Base-by-base conservation (phyloP, 202 grass and related monocot species). In the Carex arenaria region DNA sequence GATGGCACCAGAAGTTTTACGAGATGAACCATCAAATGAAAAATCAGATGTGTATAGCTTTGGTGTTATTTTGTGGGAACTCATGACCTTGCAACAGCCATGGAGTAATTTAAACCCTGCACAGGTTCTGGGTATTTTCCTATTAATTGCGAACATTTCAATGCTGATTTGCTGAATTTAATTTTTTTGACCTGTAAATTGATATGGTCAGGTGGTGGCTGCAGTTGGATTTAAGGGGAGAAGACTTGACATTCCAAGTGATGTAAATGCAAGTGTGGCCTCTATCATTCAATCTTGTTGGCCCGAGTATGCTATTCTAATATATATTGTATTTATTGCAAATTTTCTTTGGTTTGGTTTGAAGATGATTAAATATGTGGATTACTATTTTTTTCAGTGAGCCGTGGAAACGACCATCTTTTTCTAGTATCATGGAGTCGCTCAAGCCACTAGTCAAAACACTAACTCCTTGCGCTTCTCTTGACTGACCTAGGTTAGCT, bases 31-130 rank as follows among this genome's bases (percentile, higher is more conserved):
- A 59, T 94, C 91, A 67, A 97, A 97, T 84, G 94, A 97, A 85
- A 97, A 97, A 70, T 97, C 94, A 81, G 94, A 97, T 89, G 87
- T 97, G 45, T 97, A 97, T 64, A 94, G 91, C 61, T 97, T 92
- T 43, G 91, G 83, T 57, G 90, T 97, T 74, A 97, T 97, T 61
- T 83, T 97, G 84, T 97, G 94, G 94, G 94, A 97, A 88, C 85
- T 97, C 30, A 94, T 97, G 91, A 89, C 94, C 56, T 86, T 97
- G 88, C 94, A 97, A 83, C 90, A 97, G 69, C 94, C 94, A 57
- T 97, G 94, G 94, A 89, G 80, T 77, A 88, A 92, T 51, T 76
- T 97, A 77, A 97, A 94, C 83, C 83, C 88, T 72, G 66, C 91
- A 82, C 94, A 97, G 91, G 94, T 92, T 81, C 76, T 55, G 14